Conservation (phyloP, 257 asterid species). For the Knoxia roxburghii region DNA sequence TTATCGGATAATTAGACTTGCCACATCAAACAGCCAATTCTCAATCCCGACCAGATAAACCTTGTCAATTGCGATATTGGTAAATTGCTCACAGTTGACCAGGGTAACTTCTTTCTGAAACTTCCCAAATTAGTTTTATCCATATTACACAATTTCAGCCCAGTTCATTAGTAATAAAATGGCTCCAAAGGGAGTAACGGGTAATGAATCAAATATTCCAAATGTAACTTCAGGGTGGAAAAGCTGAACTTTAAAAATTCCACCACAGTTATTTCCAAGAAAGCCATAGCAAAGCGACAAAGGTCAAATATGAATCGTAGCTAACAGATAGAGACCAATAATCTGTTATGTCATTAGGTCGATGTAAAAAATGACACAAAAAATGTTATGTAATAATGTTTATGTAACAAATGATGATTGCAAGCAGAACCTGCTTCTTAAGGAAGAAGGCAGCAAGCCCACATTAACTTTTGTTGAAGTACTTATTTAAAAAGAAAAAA, state of each 20-base stretch:
- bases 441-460: background rate
- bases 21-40: background rate
- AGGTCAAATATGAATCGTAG: background rate
- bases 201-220: background rate
- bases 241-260: background rate
- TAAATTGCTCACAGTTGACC: background rate
- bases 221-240: background rate
- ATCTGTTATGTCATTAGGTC: background rate
- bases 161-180: background rate
- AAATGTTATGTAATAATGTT: background rate
- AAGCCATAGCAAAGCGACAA: background rate
- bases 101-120: background rate
- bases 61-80: background rate
- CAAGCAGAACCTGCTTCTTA: background rate
- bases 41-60: background rate
- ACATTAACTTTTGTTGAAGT: background rate
- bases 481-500: background rate
- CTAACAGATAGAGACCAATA: background rate
- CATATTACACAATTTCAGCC: background rate
- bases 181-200: too few relatives aligned
- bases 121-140: background rate
- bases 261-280: background rate
- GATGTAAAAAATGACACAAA: background rate
- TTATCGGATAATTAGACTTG: background rate
- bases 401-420: background rate